Evolutionary conservation across 768 basidiomycete species (phyloP), one percentile per base, ranked within the genome.

Genomic region (Filobasidium floriforme): DNA sequence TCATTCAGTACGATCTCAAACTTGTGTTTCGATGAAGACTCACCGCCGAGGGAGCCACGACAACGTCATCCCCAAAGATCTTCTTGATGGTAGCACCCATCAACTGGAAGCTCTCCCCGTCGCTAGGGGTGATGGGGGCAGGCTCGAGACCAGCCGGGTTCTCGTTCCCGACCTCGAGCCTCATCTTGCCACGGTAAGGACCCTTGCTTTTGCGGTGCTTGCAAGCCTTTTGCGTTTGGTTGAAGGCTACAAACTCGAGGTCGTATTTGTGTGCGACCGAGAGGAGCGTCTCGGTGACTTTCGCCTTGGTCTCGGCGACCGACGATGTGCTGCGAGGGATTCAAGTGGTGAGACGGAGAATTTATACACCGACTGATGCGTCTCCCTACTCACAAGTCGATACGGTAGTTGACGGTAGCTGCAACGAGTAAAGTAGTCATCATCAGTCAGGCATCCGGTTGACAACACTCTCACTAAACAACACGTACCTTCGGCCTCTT

Each of bases 371-470:
- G 1, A 29, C 37, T 40, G 59, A 5, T 9, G 26, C 29, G 22
- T 19, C 12, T 9, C 46, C 19, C 19, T 5, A 69, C 74, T 67
- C 59, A 75, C 74, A 79, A 78, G 41, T 76, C 72, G 61, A 79
- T 79, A 12, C 79, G 71, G 68, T 76, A 69, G 61, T 79, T 79
- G 67, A 79, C 69, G 28, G 69, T 73, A 1, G 78, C 78, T 72
- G 43, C 4, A 0, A 37, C 32, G 29, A 19, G 60, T 60, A 32
- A 24, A 32, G 60, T 24, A 49, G 18, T 11, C 19, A 18, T 51
- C 1, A 37, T 41, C 43, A 41, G 7, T 18, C 1, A 26, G 19
- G 4, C 61, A 29, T 41, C 24, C 7, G 7, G 2, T 24, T 5
- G 0, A 10, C 15, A 67, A 19, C 51, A 18, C n/a, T 44, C 32